Evolutionary conservation across 2,329 filamentous ascomycete species (phyloP).

Genomic region (Trichophyton schoenleinii): DNA sequence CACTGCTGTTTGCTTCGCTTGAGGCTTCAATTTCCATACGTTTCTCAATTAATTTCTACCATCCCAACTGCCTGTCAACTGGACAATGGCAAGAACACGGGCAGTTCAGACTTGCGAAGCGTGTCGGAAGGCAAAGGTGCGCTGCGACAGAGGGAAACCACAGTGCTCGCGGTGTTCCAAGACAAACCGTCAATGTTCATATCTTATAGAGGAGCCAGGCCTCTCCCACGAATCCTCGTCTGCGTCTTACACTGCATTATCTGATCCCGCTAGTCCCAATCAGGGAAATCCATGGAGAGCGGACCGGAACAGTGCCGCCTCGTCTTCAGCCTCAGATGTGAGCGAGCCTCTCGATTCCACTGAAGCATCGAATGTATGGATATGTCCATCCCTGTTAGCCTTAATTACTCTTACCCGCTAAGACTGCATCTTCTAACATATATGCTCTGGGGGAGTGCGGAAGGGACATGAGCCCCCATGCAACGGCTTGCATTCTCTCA

Average conservation of each 20-base stretch:
- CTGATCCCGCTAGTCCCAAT: not conserved
- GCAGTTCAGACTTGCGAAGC: not conserved
- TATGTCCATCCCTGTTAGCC: not conserved
- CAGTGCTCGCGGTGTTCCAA: slow-evolving; percentile 71
- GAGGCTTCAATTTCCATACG: not conserved
- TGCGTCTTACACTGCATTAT: not conserved
- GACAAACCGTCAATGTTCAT: slow-evolving; percentile 59
- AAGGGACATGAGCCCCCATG: not conserved
- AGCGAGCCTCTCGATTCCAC: not conserved
- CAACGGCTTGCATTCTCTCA: not conserved
- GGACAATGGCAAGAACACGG: not conserved
- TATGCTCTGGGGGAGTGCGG: not conserved
- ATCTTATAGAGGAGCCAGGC: not conserved
- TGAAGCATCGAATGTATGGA: not conserved
- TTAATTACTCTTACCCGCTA: not conserved
- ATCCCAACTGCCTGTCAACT: not conserved
- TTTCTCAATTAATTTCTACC: not conserved
- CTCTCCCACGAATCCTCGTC: not conserved
- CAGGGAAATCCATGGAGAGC: not conserved
- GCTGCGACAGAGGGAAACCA: slow-evolving; percentile 61
- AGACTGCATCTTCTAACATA: not conserved
- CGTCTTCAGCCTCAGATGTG: not conserved
- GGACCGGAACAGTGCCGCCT: not conserved
- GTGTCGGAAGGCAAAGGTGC: not conserved
- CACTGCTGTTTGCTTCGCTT: not conserved